A percentile compares a stretch with the other conserved stretches of the same genome.
These are phyloP conservation scores for Ambispora gerdemannii DNA, from an alignment of 192 early-diverging fungal species.

Conservation along the genomic window DNA sequence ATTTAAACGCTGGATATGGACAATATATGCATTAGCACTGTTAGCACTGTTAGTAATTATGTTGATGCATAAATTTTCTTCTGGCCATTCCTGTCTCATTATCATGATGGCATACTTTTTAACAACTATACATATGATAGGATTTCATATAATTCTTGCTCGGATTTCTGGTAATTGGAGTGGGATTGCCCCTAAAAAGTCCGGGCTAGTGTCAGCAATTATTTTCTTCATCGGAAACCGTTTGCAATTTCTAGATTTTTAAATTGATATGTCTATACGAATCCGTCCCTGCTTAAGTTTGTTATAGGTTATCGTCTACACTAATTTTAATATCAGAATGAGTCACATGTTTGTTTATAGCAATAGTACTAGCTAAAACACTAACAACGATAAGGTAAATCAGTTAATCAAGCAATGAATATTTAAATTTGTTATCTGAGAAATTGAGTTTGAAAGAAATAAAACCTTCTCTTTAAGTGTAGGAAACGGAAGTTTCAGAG, in stretches of 20 bases:
- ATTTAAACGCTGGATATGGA: background rate
- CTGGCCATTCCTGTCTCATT: background rate
- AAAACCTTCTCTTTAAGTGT: too few species aligned
- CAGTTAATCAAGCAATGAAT: too few species aligned
- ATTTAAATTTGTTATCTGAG: too few species aligned
- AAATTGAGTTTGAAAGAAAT: too few species aligned
- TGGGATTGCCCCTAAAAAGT: background rate
- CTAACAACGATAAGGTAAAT: too few species aligned
- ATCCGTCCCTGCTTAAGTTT: too few species aligned
- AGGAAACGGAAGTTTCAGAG: too few species aligned
- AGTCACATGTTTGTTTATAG: too few species aligned
- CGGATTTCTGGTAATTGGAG: background rate
- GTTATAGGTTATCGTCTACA: too few species aligned
- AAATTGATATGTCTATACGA: too few species aligned
- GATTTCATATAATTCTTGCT: constrained; percentile 5
- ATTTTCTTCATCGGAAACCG: background rate
- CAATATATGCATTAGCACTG: background rate
- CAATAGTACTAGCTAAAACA: too few species aligned
- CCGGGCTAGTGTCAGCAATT: background rate
- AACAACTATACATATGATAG: constrained; percentile 1
- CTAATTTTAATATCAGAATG: too few species aligned
- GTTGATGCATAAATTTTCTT: background rate
- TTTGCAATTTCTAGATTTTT: background rate
- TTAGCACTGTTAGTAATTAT: background rate
- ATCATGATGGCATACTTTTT: background rate